These are phyloP conservation scores for Cladosporium sp. DNA, from an alignment of 2,329 filamentous ascomycete species.

Conservation along the genomic window DNA sequence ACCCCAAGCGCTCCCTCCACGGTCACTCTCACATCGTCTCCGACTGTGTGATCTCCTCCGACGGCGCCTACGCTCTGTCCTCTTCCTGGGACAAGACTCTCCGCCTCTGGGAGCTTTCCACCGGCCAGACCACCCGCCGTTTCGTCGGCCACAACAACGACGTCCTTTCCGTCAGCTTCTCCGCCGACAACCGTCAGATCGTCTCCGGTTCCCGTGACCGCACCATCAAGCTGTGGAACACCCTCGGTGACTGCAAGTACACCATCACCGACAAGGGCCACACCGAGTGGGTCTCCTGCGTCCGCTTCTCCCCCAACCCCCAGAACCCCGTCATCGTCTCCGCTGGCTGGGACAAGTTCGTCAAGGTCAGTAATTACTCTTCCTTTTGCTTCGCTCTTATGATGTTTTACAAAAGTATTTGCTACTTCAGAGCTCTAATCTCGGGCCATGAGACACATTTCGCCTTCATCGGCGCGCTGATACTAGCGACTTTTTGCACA, in stretches of 20 bases:
- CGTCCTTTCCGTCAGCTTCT: constrained; percentile 99
- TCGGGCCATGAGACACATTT: constrained; percentile 89
- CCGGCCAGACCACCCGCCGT: constrained; percentile 93
- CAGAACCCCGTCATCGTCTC: constrained; percentile 99
- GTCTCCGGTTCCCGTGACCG: constrained; percentile 98
- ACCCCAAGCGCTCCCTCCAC: constrained; percentile 98
- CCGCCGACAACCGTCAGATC: constrained; percentile 99
- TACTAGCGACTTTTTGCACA: constrained; percentile 37
- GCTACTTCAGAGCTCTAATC: constrained; percentile 97
- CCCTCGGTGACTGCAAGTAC: constrained; percentile 99
- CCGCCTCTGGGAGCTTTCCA: constrained; percentile 98
- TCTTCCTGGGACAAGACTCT: constrained; percentile 99
- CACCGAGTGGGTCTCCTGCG: constrained; percentile 99
- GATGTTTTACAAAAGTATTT: constrained; percentile 88
- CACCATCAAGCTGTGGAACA: constrained; percentile 99
- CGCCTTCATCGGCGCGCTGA: constrained; percentile 85
- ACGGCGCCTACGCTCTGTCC: constrained; percentile 98
- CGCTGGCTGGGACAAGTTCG: constrained; percentile 98
- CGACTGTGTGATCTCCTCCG: constrained; percentile 99
- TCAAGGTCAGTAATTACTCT: constrained; percentile 77
- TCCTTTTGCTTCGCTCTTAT: constrained; percentile 68
- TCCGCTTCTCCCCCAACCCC: constrained; percentile 99
- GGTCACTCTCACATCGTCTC: constrained; percentile 99
- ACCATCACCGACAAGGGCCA: constrained; percentile 99
- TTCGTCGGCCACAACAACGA: constrained; percentile 99